These are phyloP conservation scores for Dioscorea dumetorum DNA, from an alignment of 106 monocot species.

Conservation along the genomic window DNA sequence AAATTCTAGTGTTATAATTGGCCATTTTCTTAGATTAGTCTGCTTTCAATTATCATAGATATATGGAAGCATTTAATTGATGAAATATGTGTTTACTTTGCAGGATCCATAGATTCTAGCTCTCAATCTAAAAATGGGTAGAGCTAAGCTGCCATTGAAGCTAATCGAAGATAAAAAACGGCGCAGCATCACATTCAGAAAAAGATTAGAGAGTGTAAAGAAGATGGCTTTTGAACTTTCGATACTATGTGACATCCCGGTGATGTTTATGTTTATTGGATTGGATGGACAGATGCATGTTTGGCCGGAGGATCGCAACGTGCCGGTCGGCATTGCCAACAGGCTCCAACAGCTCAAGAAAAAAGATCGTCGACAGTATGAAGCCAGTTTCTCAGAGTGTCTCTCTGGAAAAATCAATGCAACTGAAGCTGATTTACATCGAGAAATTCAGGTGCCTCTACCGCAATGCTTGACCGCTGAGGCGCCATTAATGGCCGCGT, in stretches of 20 bases:
- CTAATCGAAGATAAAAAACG: background rate
- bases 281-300: background rate
- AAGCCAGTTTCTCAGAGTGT: background rate
- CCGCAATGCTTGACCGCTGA: too few relatives aligned
- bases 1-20: background rate
- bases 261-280: background rate
- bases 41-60: background rate
- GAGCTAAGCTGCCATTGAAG: background rate
- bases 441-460: background rate
- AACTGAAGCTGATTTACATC: background rate
- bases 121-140: constrained; percentile 17
- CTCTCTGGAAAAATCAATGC: background rate
- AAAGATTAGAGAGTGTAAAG: background rate
- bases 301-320: background rate
- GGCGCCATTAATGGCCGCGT: background rate
- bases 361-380: background rate
- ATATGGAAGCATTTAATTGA: background rate
- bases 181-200: background rate
- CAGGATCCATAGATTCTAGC: constrained; percentile 5
- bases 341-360: background rate
- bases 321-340: background rate
- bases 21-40: background rate
- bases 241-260: background rate
- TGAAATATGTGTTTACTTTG: background rate
- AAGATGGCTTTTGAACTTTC: background rate